Percentiles rank a stretch among this genome's conserved stretches.
Conservation (phyloP, 1,139 yeast species). For the Saccharomycopsis crataegensis region DNA sequence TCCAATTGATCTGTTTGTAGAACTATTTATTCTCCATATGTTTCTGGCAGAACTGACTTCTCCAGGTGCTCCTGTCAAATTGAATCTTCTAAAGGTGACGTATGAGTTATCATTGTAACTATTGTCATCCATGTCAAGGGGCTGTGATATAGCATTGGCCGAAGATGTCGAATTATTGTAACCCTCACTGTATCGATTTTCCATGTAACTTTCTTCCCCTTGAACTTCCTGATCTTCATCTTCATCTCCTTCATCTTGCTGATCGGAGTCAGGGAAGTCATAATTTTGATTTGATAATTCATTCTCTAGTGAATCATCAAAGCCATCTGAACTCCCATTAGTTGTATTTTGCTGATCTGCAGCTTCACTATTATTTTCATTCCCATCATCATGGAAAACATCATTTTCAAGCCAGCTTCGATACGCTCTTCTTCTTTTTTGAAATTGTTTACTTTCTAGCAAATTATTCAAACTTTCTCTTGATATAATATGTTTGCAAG, state of each 20-base stretch:
- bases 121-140: no score
- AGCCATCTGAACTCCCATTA: slow-evolving; percentile 20
- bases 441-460: slow-evolving; percentile 5
- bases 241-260: slow-evolving; percentile 20
- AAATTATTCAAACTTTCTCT: slow-evolving; percentile 39
- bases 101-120: no score
- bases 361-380: slow-evolving; percentile 19
- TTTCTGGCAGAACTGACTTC: no score
- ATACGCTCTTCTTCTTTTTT: background rate
- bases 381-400: slow-evolving; percentile 23
- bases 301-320: slow-evolving; percentile 23
- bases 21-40: no score
- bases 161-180: no score
- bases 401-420: background rate
- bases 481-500: slow-evolving; percentile 59
- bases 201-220: no score
- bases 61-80: no score
- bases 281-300: slow-evolving; percentile 12
- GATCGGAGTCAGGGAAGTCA: background rate
- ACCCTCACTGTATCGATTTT: no score
- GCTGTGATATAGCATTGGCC: no score
- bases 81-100: no score
- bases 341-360: background rate
- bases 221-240: slow-evolving; percentile 22
- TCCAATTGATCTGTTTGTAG: no score